Conservation (phyloP, 2,329 filamentous ascomycete genomes). For the Cryoendolithus antarcticus region DNA sequence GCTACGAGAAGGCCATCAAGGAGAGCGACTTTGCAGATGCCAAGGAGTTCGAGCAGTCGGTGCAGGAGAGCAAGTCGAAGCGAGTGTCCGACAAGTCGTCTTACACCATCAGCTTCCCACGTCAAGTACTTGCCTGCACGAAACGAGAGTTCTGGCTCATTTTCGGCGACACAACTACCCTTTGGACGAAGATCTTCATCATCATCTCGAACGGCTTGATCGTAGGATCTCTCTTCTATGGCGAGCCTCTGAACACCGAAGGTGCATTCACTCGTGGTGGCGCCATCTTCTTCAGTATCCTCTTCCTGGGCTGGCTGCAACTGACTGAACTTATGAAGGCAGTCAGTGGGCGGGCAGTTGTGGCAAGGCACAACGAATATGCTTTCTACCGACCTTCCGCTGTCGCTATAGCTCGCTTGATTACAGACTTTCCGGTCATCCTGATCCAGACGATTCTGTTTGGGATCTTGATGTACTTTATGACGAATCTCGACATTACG, state of each 20-base stretch:
- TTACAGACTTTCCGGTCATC: conserved; percentile 51
- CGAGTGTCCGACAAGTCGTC: conserved; percentile 55
- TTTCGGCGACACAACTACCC: conserved; percentile 58
- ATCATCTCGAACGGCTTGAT: conserved; percentile 64
- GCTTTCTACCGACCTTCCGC: conserved; percentile 60
- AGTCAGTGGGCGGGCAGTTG: conserved; percentile 58
- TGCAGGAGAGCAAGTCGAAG: conserved; percentile 55
- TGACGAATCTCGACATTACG: conserved; percentile 45
- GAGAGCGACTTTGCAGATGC: conserved; percentile 49
- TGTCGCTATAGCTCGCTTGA: conserved; percentile 47
- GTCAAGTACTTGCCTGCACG: conserved; percentile 58
- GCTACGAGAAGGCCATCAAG: conserved; percentile 46
- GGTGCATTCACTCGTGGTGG: conserved; percentile 54
- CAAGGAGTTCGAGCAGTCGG: conserved; percentile 49
- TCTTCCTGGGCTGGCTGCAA: conserved; percentile 59
- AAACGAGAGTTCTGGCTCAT: conserved; percentile 69
- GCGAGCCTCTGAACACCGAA: conserved; percentile 44
- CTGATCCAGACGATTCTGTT: conserved; percentile 48
- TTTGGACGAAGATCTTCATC: conserved; percentile 70
- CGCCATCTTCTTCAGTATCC: conserved; percentile 52
- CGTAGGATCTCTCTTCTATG: conserved; percentile 69
- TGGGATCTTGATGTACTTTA: conserved; percentile 53
- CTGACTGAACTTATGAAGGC: conserved; percentile 68
- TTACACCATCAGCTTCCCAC: conserved; percentile 63
- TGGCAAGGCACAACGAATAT: conserved; percentile 54